A percentile compares a stretch with the other conserved stretches of the same genome.
Evolutionary conservation across 176 grass and related monocot genomes (phyloP).

Genomic region (Echinochloa phyllopogon): DNA sequence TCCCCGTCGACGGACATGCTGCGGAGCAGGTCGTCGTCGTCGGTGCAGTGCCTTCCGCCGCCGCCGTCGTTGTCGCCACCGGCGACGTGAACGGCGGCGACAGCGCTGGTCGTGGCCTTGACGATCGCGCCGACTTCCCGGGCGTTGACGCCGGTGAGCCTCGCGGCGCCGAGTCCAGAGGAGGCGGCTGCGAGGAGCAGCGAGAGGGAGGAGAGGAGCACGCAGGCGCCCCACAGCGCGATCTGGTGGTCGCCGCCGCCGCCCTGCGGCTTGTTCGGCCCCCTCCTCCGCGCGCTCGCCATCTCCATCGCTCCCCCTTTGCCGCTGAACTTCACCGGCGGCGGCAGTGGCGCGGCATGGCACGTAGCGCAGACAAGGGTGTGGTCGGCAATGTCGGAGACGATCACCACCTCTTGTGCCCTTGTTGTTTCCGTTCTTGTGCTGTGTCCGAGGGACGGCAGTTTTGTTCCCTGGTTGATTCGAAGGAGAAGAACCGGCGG

Average conservation of each 20-base stretch:
- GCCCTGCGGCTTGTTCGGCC: neutral
- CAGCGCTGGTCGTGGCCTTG: neutral
- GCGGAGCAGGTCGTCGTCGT: neutral
- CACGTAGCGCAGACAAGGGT: neutral
- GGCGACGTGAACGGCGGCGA: neutral
- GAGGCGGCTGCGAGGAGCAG: constrained; percentile 28
- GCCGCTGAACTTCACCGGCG: neutral
- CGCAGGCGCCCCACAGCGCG: constrained; percentile 43
- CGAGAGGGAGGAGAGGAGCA: constrained; percentile 38
- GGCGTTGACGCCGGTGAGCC: neutral
- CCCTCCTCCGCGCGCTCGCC: constrained; percentile 48
- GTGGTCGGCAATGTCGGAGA: neutral
- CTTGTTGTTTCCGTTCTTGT: constrained; percentile 29
- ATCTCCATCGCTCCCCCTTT: constrained; percentile 45
- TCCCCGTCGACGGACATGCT: constrained; percentile 50
- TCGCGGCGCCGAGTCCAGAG: constrained; percentile 1
- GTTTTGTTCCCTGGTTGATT: constrained; percentile 15
- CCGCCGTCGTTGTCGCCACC: neutral
- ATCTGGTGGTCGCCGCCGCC: neutral
- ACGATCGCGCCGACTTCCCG: constrained; percentile 1
- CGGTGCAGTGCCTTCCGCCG: neutral
- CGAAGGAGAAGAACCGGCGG: neutral
- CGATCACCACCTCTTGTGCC: neutral
- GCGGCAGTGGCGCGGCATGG: constrained; percentile 17
- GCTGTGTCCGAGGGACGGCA: neutral